Base-by-base conservation (phyloP, 2,329 filamentous ascomycete genomes). In the Exophiala alcalophila region DNA sequence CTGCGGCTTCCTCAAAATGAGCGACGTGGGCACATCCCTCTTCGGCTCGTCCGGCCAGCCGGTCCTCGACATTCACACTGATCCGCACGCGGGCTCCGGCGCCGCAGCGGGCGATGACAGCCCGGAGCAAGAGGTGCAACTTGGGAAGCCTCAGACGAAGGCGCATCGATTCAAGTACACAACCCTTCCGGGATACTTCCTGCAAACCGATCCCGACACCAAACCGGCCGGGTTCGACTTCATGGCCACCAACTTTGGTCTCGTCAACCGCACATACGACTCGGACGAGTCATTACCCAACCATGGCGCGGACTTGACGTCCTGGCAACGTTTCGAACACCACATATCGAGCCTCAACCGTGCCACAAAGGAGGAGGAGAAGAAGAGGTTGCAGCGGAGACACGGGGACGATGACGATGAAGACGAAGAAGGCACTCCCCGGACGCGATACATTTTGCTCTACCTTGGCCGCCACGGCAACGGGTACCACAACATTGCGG, bases 391-490 rank as follows among this genome's bases (percentile, higher is more conserved):
- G n/a, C n/a, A n/a, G n/a, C n/a, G n/a, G n/a, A n/a, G n/a, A n/a
- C n/a, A n/a, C n/a, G n/a, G n/a, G n/a, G n/a, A n/a, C n/a, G n/a
- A n/a, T n/a, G 37, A 33, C 3, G 21, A 31, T 4, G 18, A 30
- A n/a, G 31, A 29, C 30, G 29, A 25, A 20, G 12, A 25, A 23
- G 7, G 16, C 20, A 8, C 25, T 12, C 8, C 31, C 18, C 24
- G 21, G 19, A 65, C 66, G 4, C 61, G 61, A 24, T 81, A 80
- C 60, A 72, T 74, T 37, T 62, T 83, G 1, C 64, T 83, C 28
- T 80, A 75, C 56, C 64, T 81, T 14, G 78, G 74, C 29, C 71
- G 79, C 14, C 79, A 83, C 56, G 79, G 79, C 10, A 70, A 83
- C 57, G 78, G 78, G 2, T 69, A 69, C 48, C 76, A 82, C 61